A percentile compares a stretch with the other conserved stretches of the same genome.
Evolutionary conservation across 1,139 yeast genomes (phyloP).

Genomic region (Suhomyces wounanorum): DNA sequence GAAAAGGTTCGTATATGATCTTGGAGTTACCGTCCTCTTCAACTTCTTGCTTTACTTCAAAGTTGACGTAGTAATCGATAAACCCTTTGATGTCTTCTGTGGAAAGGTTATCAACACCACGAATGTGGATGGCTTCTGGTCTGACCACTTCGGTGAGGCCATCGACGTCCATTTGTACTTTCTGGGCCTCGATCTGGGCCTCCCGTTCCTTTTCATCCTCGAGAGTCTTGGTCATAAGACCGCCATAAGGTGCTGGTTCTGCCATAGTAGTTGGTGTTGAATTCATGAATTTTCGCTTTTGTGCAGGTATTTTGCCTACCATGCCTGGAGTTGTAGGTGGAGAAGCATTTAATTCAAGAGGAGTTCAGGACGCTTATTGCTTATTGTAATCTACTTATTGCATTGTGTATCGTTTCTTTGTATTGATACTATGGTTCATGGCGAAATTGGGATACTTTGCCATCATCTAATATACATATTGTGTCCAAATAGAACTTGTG

Average conservation of each 20-base stretch:
- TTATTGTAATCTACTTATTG: background rate
- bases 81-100: conserved; percentile 64
- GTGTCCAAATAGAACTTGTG: background rate
- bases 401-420: background rate
- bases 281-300: background rate
- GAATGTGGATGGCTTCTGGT: conserved; percentile 54
- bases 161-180: conserved; percentile 36
- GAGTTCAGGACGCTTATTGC: background rate
- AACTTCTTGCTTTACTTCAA: conserved; percentile 24
- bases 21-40: conserved; percentile 15
- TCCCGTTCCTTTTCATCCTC: conserved; percentile 42
- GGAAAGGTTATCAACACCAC: conserved; percentile 70
- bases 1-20: conserved; percentile 26
- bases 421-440: background rate
- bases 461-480: background rate
- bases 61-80: conserved; percentile 52
- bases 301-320: background rate
- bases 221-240: conserved; percentile 41
- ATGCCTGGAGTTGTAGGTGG: background rate
- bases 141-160: conserved; percentile 34
- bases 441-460: background rate
- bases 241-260: conserved; percentile 50
- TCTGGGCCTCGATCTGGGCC: conserved; percentile 33
- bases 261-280: conserved; percentile 22
- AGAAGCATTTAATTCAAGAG: background rate